Conservation (phyloP, 768 basidiomycete genomes). For the Astraeus odoratus region DNA sequence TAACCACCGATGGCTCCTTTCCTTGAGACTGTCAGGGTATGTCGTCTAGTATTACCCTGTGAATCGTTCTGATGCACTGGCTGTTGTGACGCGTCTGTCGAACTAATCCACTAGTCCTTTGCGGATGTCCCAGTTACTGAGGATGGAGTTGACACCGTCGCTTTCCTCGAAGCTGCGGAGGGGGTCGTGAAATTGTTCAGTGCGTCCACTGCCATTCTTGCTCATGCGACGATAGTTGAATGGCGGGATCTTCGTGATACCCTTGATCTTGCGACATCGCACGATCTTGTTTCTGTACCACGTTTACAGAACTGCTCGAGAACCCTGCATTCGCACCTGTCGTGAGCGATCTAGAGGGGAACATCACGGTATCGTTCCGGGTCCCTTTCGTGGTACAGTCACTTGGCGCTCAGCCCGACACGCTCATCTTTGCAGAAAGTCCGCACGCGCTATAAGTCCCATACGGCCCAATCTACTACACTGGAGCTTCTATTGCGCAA, state of each 20-base stretch:
- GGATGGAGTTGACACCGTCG: conserved; percentile 79
- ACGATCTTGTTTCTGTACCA: background rate
- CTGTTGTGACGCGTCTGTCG: background rate
- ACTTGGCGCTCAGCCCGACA: background rate
- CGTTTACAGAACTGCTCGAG: conserved; percentile 17
- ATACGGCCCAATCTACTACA: conserved; percentile 59
- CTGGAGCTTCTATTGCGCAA: conserved; percentile 78
- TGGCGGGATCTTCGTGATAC: conserved; percentile 1
- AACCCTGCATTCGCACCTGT: conserved; percentile 69
- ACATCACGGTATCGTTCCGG: conserved; percentile 66
- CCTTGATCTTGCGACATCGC: background rate
- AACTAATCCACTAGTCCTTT: conserved; percentile 75
- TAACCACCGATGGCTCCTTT: conserved; percentile 58
- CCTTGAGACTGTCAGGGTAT: conserved; percentile 61
- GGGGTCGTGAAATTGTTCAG: conserved; percentile 91
- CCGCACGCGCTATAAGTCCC: conserved; percentile 64
- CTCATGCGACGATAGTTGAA: too few species aligned
- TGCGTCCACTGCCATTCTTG: conserved; percentile 28
- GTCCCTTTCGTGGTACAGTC: background rate
- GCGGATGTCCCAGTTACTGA: conserved; percentile 83
- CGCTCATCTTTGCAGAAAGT: conserved; percentile 69
- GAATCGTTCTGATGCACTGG: background rate
- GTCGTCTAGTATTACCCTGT: conserved; percentile 7
- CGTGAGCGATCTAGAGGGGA: conserved; percentile 81
- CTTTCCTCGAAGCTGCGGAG: conserved; percentile 82